Base-by-base conservation (phyloP, 116 monocot species). In the Iris pallida region DNA sequence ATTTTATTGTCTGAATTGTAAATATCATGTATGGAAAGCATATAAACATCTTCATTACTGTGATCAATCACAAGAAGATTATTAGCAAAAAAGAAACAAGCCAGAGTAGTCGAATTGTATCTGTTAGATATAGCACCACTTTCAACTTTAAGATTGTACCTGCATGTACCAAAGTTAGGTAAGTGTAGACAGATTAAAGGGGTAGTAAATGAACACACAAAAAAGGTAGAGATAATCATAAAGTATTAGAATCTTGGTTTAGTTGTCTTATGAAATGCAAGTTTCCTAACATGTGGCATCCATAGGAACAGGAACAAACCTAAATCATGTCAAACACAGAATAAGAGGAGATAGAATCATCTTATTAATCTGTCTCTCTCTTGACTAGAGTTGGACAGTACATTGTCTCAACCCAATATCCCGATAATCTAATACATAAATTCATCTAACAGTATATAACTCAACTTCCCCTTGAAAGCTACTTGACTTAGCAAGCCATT, bases 51-150 rank as follows among this genome's bases (percentile, higher is more conserved):
- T 49, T 80, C 85, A 75, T 85, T 88, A 20, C 47, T 69, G 58
- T 92, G 90, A 75, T 98, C 93, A 69, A 98, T 71, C 42, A 74
- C 97, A 17, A 90, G 49, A 75, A 93, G 67, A 63, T 92, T 85
- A 75, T 92, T 90, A 45, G 86, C 81, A 77, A 92, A 98, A 78
- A 98, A 92, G 76, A 98, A 85, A 77, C 97, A 97, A 53, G 97
- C 97, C 55, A 93, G 90, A 66, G 83, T 65, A 7, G 10, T 76
- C 16, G 97, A 98, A 54, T 74, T 81, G 75, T 88, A 81, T 5
- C 42, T 47, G 69, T 98, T 98, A 63, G 73, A 85, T 72, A 79
- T 72, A 72, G 92, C 90, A 61, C 93, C 92, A 61, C 97, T 90
- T 86, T 98, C 93, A 68, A 92, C 70, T 86, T 98, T 98, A 52